Conservation (phyloP, 306 rosid genomes). For the Rosa chinensis region DNA sequence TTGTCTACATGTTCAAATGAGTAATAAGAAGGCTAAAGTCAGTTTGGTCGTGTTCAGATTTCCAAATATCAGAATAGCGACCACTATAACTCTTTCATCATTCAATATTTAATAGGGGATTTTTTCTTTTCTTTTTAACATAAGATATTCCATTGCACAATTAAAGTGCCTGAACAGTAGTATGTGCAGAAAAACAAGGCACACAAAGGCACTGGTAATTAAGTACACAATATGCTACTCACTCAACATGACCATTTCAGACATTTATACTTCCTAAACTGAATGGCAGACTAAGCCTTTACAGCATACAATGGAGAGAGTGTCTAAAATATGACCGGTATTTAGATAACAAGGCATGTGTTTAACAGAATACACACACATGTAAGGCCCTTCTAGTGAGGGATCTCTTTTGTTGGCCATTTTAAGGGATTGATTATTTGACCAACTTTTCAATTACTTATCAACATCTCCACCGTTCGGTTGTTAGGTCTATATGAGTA, state of each 20-base stretch:
- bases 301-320: background rate
- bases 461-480: no score
- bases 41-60: background rate
- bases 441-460: no score
- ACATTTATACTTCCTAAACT: background rate
- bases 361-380: background rate
- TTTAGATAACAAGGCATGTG: background rate
- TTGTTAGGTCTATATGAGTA: no score
- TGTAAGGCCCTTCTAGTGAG: no score
- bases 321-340: background rate
- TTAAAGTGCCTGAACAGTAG: background rate
- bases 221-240: background rate
- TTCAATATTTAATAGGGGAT: background rate
- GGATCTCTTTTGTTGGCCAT: no score
- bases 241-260: background rate
- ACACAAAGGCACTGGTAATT: background rate
- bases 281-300: background rate
- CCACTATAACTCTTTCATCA: background rate
- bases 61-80: background rate
- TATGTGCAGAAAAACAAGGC: background rate
- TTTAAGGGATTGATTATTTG: no score
- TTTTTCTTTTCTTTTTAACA: background rate
- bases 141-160: background rate
- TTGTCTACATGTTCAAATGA: slow-evolving; percentile 5
- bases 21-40: slow-evolving; percentile 10